Evolutionary conservation across 345 rosid species (phyloP).

Genomic region (Euphorbia pulcherrima): DNA sequence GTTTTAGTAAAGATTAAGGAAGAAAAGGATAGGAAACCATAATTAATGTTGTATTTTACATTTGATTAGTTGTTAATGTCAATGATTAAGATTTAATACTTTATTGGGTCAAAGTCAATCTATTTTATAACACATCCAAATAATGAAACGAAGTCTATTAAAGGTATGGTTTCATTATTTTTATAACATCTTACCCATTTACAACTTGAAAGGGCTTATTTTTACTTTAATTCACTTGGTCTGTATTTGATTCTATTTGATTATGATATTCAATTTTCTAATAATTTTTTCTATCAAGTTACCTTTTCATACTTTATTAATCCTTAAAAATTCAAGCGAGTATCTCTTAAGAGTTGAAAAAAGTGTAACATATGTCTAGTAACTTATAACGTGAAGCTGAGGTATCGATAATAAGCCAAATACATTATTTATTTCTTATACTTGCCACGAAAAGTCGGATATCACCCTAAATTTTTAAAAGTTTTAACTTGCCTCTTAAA

Average conservation of each 20-base stretch:
- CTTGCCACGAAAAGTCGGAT: too few species aligned
- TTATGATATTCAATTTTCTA: background rate
- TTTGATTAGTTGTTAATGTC: background rate
- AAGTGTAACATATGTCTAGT: too few species aligned
- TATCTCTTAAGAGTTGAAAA: too few species aligned
- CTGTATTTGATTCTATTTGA: background rate
- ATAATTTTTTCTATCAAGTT: slow-evolving; percentile 25
- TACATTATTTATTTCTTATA: too few species aligned
- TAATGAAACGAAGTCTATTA: background rate
- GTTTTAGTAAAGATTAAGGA: background rate
- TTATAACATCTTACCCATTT: background rate
- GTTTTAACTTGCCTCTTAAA: too few species aligned
- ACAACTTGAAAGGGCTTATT: background rate
- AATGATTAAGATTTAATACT: background rate
- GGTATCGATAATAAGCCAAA: too few species aligned
- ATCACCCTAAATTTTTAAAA: too few species aligned
- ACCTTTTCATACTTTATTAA: too few species aligned
- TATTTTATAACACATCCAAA: background rate
- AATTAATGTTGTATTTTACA: background rate
- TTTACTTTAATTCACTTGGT: background rate
- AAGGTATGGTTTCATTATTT: background rate
- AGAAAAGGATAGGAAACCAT: background rate
- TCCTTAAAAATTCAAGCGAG: too few species aligned
- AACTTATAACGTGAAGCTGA: too few species aligned
- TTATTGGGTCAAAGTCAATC: slow-evolving; percentile 1